Evolutionary conservation across 1,284 basidiomycete genomes (phyloP), one percentile per base, ranked within the genome.

Genomic region (Austroboletus novae-zelandiae): DNA sequence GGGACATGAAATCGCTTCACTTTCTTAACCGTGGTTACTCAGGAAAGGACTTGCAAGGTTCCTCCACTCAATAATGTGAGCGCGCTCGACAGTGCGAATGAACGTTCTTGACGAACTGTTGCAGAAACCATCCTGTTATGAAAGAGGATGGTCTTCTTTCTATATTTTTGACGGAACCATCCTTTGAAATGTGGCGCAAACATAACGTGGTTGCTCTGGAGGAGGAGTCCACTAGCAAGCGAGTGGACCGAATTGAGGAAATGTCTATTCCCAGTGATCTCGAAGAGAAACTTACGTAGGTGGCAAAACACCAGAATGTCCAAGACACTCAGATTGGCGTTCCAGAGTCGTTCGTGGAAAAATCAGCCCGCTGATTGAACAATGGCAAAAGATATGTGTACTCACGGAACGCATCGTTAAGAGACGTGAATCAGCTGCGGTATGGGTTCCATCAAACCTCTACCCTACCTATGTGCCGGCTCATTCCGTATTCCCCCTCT

Each of bases 201-300:
- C 79, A 85, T 47, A 76, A 81, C 1, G 60, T 77, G 0, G 72
- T 90, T 9, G 84, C 86, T 7, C 74, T 91, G 36, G 92, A 96
- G 27, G 94, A 97, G 71, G 94, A 97, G 66, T 91, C 90, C 0
- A 71, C 75, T 0, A 86, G 84, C 53, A 92, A 92, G 61, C 81
- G 85, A 14, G 78, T 97, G 5, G 91, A 93, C 53, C 77, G 81
- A 23, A 75, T 88, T 9, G 90, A 96, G 67, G 92, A 96, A 69
- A 94, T 94, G 89, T 77, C 83, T 6, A 93, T 97, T 52, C 94
- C 94, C 3, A 84, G 87, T 53, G 93, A 97, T 68, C 75, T 97
- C 8, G 92, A 95, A 55, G 87, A 93, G 43, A 94, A 94, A 67
- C 80, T 97, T 43, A 75, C 76, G 84, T 92, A 72, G 44, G 84